Evolutionary conservation across 176 grass and related monocot species (phyloP), one percentile per base, ranked within the genome.

Genomic region (Panicum miliaceum): DNA sequence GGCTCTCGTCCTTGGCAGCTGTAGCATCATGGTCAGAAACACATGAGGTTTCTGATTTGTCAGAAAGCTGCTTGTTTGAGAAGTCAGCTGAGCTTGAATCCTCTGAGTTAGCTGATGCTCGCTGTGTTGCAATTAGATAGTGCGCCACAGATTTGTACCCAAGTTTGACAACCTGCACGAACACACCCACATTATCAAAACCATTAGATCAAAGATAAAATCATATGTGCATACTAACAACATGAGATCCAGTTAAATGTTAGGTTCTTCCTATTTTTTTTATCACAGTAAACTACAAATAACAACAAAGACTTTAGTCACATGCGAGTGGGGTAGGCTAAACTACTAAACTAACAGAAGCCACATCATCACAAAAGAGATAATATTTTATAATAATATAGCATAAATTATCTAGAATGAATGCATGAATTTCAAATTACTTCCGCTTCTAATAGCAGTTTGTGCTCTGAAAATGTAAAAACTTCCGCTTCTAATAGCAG

Each of bases 71-170:
- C 34, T 88, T 82, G 47, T 76, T 75, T 0, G 54, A 80, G 54
- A 62, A 78, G 34, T 84, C 85, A 85, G 79, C 80, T 68, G 79
- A 84, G 68, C 74, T 76, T 72, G 62, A 36, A 67, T 88, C 80
- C 14, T 25, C 73, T 12, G 64, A 43, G 6, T 80, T 79, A 42
- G 67, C 63, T 64, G 82, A 76, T n/a, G 78, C 47, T 15, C 69
- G 79, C 9, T 81, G 84, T 59, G 93, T 96, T 90, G 84, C 88
- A 11, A 99, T 90, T 41, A 99, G 80, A 82, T 89, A 99, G 86
- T 99, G 96, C 20, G 93, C 96, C 40, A 96, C 96, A 47, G 93
- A 99, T 75, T 96, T 96, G 80, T 90, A 95, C 47, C 93, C 96
- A 64, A 96, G 82, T 3, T 72, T 81, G 32, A 82, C 51, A 66